A percentile compares a stretch with the other conserved stretches of the same genome.
These are phyloP conservation scores for Astathelohania contejeani DNA, from an alignment of 371 early-diverging fungal genomes.

Conservation along the genomic window DNA sequence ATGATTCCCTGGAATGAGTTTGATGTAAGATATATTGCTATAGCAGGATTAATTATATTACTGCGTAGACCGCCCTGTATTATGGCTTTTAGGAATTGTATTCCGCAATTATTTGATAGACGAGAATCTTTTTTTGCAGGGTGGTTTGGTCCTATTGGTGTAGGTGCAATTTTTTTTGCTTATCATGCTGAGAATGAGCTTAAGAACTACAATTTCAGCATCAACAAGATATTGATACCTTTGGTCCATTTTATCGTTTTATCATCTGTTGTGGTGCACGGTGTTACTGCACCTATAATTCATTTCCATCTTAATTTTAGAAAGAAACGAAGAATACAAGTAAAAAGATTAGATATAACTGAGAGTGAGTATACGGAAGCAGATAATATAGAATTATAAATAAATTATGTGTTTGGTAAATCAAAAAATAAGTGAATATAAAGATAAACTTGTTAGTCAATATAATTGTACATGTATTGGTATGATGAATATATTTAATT, in stretches of 20 bases:
- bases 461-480: too few species aligned
- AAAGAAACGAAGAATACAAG: not conserved
- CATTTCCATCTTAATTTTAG: conserved; percentile 22
- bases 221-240: conserved; percentile 8
- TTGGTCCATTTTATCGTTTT: conserved; percentile 30
- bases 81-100: conserved; percentile 55
- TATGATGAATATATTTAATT: too few species aligned
- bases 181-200: not conserved
- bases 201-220: not conserved
- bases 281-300: conserved; percentile 40
- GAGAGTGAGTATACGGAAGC: not conserved
- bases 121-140: conserved; percentile 75
- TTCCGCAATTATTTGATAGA: conserved; percentile 59
- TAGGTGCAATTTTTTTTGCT: conserved; percentile 59
- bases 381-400: too few species aligned
- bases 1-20: conserved; percentile 59
- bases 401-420: too few species aligned
- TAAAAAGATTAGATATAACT: too few species aligned
- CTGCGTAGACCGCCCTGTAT: conserved; percentile 67
- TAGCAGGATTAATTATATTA: conserved; percentile 59
- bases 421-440: too few species aligned
- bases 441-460: too few species aligned
- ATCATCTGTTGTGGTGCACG: conserved; percentile 37
- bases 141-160: conserved; percentile 87
- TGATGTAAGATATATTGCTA: conserved; percentile 55